Evolutionary conservation across 306 rosid genomes (phyloP), one percentile per base, ranked within the genome.

Genomic region (Rubus parviflorus): DNA sequence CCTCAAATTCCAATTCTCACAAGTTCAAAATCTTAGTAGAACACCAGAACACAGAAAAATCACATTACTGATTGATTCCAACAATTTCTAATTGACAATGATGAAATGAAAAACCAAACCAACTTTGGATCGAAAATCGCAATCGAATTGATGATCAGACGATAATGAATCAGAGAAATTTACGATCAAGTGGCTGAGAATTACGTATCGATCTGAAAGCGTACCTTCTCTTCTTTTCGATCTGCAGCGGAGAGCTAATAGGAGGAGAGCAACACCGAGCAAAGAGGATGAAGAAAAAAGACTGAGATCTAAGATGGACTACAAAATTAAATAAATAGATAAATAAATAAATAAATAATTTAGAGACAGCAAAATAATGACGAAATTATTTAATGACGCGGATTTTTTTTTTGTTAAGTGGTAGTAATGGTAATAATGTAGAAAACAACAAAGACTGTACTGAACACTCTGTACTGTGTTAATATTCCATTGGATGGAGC

Each of bases 141-240:
- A n/a, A 47, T 41, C 13, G 38, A 46, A 19, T 8, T 10, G 20
- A 66, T 15, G 48, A 51, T 53, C 45, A 8, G 35, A 70, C 16
- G 76, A 46, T 52, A 76, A 12, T 12, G 25, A 69, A 66, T 38
- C 19, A 8, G 48, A 7, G 1, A 65, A 60, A 22, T n/a, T 30
- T 5, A 42, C 41, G 73, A 81, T 16, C 30, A 25, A 56, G 11
- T 23, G 79, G 48, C 49, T 4, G 66, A 56, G 47, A 77, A 13
- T 66, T 67, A 63, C 22, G 82, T 71, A 72, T 53, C 83, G 90
- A 86, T 88, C 92, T 12, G 83, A 53, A 41, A 70, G 54, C 79
- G 12, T 46, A 82, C 86, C 89, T 77, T 22, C 69, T 69, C 73
- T 48, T 47, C 64, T 43, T 76, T 63, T 83, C 86, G 97, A 94